Evolutionary conservation across 257 asterid species (phyloP).

Genomic region (Solanum stenotomum): DNA sequence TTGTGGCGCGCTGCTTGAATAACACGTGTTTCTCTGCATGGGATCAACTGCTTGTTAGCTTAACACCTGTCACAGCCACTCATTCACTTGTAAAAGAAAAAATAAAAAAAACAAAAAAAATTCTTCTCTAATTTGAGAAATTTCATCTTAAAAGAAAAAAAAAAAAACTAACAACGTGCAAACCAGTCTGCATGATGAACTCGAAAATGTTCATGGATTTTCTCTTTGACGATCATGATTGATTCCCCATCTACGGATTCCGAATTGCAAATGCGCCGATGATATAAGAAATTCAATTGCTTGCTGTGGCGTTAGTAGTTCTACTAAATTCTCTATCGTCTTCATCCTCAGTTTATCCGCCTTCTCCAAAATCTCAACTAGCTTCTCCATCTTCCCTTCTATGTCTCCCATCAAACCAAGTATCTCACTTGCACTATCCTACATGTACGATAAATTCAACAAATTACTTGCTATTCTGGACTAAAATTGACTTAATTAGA

Average conservation of each 20-base stretch:
- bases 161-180: not conserved
- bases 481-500: not conserved
- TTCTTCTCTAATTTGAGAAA: not conserved
- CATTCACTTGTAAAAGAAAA: not conserved
- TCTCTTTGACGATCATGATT: conserved; percentile 37
- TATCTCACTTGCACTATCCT: conserved; percentile 57
- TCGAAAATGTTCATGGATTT: not conserved
- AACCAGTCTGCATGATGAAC: not conserved
- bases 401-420: conserved; percentile 17
- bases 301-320: conserved; percentile 57
- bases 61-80: not conserved
- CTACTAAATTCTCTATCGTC: conserved; percentile 47
- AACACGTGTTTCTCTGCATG: not conserved
- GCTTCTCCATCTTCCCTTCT: conserved; percentile 32
- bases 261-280: conserved; percentile 57
- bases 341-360: conserved; percentile 61
- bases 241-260: conserved; percentile 64
- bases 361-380: conserved; percentile 34
- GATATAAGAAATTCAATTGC: conserved; percentile 68
- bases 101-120: too few relatives aligned
- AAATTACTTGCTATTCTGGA: not conserved
- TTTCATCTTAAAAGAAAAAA: not conserved
- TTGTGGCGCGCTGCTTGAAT: not conserved
- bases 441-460: not conserved
- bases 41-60: not conserved